phyloP scores from a whole-genome alignment of 331 rosid species.

The Spiraea crenata region DNA sequence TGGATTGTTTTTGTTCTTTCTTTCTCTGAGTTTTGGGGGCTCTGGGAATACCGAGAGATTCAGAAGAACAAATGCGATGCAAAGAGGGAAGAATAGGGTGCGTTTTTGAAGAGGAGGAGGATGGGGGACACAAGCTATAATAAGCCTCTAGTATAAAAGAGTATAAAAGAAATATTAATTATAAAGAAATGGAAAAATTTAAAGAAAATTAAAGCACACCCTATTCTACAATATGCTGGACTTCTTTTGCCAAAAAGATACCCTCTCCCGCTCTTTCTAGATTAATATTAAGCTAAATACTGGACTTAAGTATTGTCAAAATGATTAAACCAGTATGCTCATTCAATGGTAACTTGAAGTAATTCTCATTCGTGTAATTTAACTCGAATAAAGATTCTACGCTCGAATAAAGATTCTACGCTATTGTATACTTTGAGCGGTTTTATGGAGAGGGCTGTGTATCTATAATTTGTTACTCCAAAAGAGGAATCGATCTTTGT shows the following conservation, averaged over 20 bases:
- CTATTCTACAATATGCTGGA: slow-evolving; percentile 48
- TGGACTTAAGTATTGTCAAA: too few relatives aligned
- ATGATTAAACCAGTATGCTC: too few relatives aligned
- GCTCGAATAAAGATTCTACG: too few relatives aligned
- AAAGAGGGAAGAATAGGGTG: slow-evolving; percentile 89
- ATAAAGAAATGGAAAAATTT: background rate
- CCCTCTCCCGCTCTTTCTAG: slow-evolving; percentile 25
- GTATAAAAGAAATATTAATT: slow-evolving; percentile 2
- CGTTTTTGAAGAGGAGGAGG: slow-evolving; percentile 65
- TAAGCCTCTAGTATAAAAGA: slow-evolving; percentile 40
- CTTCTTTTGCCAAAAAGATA: slow-evolving; percentile 61
- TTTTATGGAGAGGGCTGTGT: slow-evolving; percentile 11
- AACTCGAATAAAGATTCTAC: too few relatives aligned
- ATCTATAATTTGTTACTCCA: slow-evolving; percentile 29
- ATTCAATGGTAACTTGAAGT: too few relatives aligned
- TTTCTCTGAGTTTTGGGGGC: slow-evolving; percentile 29
- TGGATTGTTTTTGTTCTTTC: slow-evolving; percentile 40
- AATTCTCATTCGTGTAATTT: too few relatives aligned
- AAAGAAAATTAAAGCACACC: slow-evolving; percentile 34
- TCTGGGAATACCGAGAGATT: slow-evolving; percentile 76
- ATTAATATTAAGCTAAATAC: slow-evolving; percentile 6
- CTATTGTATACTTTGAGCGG: background rate
- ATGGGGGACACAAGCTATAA: slow-evolving; percentile 29
- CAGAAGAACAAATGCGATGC: slow-evolving; percentile 99
- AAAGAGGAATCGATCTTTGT: slow-evolving; percentile 34